Conservation (phyloP, 108 stramenopile genomes). For the Seminavis robusta region DNA sequence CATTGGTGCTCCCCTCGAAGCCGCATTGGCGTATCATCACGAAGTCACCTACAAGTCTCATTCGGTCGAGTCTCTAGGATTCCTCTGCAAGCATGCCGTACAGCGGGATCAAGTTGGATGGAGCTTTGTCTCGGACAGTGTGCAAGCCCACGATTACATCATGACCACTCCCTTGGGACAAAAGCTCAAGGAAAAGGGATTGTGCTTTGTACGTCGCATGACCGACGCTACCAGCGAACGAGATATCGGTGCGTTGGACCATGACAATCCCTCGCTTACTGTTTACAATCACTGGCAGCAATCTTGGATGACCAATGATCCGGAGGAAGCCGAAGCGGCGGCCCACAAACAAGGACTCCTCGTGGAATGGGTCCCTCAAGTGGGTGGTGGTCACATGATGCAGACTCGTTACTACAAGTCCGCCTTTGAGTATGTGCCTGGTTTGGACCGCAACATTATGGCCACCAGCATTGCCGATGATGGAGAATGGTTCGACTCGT, state of each 20-base stretch:
- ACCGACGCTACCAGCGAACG: constrained; percentile 1
- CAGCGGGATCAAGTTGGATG: neutral
- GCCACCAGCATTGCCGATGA: constrained; percentile 11
- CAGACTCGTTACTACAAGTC: constrained; percentile 5
- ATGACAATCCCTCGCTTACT: neutral
- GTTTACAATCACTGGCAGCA: constrained; percentile 17
- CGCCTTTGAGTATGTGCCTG: constrained; percentile 6
- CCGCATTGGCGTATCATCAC: neutral
- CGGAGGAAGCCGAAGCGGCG: neutral
- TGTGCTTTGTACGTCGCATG: constrained; percentile 13
- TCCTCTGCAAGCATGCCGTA: neutral
- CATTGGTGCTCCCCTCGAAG: constrained; percentile 6
- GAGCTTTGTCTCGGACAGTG: constrained; percentile 6
- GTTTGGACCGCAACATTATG: constrained; percentile 8
- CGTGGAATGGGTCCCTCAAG: constrained; percentile 2
- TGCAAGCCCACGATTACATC: constrained; percentile 4
- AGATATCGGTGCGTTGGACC: neutral
- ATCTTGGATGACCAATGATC: constrained; percentile 12
- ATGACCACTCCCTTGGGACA: constrained; percentile 1
- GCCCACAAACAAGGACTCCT: constrained; percentile 7
- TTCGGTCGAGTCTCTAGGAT: neutral
- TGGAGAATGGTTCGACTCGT: constrained; percentile 2
- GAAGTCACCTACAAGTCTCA: constrained; percentile 11
- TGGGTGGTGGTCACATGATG: neutral
- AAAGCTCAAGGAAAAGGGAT: constrained; percentile 7